Base-by-base conservation (phyloP, 257 asterid species). In the Nicotiana tabacum region DNA sequence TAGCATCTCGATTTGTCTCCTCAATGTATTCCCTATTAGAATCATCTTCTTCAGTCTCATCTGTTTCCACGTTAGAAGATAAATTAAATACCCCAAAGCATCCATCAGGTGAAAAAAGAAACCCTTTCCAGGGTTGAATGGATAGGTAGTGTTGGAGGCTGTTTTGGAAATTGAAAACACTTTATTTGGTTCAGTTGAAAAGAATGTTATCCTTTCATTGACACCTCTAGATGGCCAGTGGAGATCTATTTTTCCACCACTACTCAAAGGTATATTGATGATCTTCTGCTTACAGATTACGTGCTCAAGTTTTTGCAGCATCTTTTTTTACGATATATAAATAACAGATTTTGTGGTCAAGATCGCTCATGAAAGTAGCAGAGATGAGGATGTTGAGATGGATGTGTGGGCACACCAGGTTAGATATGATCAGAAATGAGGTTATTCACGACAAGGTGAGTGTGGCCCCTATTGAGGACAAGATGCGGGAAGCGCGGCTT, bases 1-100 rank as follows among this genome's bases (percentile, higher is more conserved):
- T 90, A 4, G 93, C 87, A 83, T 91, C 98, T 78, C 94, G 87
- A 88, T 93, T 93, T 82, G 93, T 91, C 89, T 96, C 98, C 91
- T 96, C 99, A 79, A 90, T 86, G 84, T 96, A 96, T 89, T 94
- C 99, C 86, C 84, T 90, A 84, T 90, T 93, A 74, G 85, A 91
- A 84, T 90, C 94, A 84, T 92, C 97, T 82, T 94, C 98, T 67
- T 92, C 99, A 16, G 86, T 87, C 80, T 92, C 96, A 84, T 91
- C 99, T 96, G 89, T 88, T 85, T 80, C 70, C 78, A 82, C 3
- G 70, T 57, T 69, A 43, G 39, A 55, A 81, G 48, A 82, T n/a
- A 82, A 83, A 80, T 39, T 53, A 56, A 43, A 66, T 55, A 82
- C 51, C 55, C 80, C 66, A 78, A 87, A 85, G 77, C 15, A 65